Evolutionary conservation across 371 early-diverging fungal genomes (phyloP), one percentile per base, ranked within the genome.

Genomic region (Thermomucor indicae-seudaticae): DNA sequence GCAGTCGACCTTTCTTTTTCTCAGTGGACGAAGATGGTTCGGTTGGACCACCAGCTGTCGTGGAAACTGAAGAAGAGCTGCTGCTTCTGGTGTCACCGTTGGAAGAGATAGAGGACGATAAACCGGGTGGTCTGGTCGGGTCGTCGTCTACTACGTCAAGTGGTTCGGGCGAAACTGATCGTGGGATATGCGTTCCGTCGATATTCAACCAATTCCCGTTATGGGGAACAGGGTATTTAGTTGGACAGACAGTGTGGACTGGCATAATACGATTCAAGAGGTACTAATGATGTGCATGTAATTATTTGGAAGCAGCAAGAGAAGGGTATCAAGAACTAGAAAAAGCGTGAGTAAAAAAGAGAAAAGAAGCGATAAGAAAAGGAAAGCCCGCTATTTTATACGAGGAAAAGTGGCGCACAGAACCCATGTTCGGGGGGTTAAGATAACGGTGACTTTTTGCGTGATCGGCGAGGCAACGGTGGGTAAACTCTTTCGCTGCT

Each of bases 11-110:
- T 31, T 39, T 29, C 17, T 53, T 53, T 30, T 53, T 53, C 3
- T n/a, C n/a, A n/a, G 19, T 45, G 4, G 43, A 17, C 12, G 19
- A 25, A 19, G 17, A 4, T n/a, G 39, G 47, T 16, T 43, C 34
- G 2, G 38, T 45, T 5, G 53, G 12, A 6, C 22, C 25, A n/a
- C 37, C 24, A 35, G 37, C 24, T 24, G 53, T 55, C 41, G 65
- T 39, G 51, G 69, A 55, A 43, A 69, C 47, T 47, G 63, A 40
- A 38, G 51, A 51, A 55, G 61, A 37, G 45, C 53, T 74, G 62
- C 49, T 70, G 51, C 49, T 62, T 46, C 39, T 59, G 55, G 40
- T 64, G 37, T 49, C 62, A 46, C 58, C 64, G 25, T 47, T 39
- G 17, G 45, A 53, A 6, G 48, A 49, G 24, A 49, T 47, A 14